Conservation (phyloP, 305 asterid genomes). For the Plantago lanceolata region DNA sequence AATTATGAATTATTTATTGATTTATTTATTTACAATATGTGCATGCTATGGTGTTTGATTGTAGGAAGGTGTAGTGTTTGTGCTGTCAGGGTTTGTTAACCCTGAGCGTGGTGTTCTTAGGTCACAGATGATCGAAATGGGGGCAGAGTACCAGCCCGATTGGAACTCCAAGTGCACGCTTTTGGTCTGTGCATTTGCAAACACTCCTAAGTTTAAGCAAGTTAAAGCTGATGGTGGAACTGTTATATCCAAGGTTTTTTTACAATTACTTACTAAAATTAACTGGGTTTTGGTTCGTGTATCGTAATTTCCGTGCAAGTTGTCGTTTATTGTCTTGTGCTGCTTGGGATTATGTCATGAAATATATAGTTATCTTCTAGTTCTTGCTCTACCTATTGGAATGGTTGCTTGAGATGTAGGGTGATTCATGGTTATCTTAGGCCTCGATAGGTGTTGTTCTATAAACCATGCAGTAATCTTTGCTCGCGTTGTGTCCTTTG, state of each 20-base stretch:
- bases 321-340: not conserved
- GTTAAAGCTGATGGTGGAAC: slow-evolving; percentile 83
- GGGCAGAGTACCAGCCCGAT: slow-evolving; percentile 84
- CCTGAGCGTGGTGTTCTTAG: slow-evolving; percentile 74
- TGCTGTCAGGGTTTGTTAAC: slow-evolving; percentile 87
- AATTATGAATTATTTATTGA: not conserved
- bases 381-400: no score
- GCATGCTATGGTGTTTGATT: slow-evolving; percentile 15
- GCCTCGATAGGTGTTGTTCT: no score
- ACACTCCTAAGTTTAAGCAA: slow-evolving; percentile 86
- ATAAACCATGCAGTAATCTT: no score
- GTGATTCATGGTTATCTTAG: no score
- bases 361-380: no score
- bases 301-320: not conserved
- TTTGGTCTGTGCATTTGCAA: slow-evolving; percentile 71
- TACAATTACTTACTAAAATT: no score
- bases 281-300: not conserved
- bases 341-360: no score
- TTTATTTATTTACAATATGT: not conserved
- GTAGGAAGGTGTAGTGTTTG: slow-evolving; percentile 80
- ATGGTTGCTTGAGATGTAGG: no score
- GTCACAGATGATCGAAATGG: slow-evolving; percentile 89
- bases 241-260: slow-evolving; percentile 63
- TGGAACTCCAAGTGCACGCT: slow-evolving; percentile 81
- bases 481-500: no score